These are phyloP conservation scores for Knoxia roxburghii DNA, from an alignment of 257 asterid genomes.

Conservation along the genomic window DNA sequence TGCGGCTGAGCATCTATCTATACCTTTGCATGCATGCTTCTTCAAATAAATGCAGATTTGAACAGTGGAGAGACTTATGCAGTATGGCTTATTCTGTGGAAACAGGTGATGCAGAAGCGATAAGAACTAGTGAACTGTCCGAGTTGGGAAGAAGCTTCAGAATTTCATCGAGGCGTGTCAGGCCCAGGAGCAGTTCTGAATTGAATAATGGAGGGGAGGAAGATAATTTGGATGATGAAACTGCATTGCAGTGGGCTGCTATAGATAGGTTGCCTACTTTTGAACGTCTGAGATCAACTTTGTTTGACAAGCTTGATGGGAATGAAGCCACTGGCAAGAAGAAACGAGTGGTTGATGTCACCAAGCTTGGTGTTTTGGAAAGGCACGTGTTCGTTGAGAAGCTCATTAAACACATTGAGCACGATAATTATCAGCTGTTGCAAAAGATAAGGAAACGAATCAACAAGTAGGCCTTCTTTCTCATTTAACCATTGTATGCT, in stretches of 20 bases:
- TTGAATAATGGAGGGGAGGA: conserved; percentile 3
- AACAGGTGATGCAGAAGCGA: conserved; percentile 10
- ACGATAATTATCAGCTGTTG: conserved; percentile 38
- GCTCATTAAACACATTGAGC: conserved; percentile 29
- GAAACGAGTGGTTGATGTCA: conserved; percentile 30
- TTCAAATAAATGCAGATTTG: conserved; percentile 13
- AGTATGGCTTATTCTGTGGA: conserved; percentile 15
- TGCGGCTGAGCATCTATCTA: conserved; percentile 2
- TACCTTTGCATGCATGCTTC: background rate
- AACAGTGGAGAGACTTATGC: conserved; percentile 27
- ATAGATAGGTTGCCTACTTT: conserved; percentile 36
- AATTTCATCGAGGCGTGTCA: conserved; percentile 13
- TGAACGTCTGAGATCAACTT: conserved; percentile 24
- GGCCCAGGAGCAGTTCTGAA: conserved; percentile 12
- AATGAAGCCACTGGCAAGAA: conserved; percentile 9
- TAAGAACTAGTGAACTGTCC: conserved; percentile 14
- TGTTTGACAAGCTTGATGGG: conserved; percentile 22
- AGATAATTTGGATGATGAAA: conserved; percentile 20
- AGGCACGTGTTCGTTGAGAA: conserved; percentile 30
- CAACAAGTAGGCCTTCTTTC: conserved; percentile 28
- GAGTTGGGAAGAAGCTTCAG: conserved; percentile 33
- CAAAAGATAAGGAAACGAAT: conserved; percentile 41
- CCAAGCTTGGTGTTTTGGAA: conserved; percentile 28
- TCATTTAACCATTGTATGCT: background rate
- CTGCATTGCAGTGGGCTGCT: conserved; percentile 22